Evolutionary conservation across 306 rosid species (phyloP).

Genomic region (Bauhinia variegata): DNA sequence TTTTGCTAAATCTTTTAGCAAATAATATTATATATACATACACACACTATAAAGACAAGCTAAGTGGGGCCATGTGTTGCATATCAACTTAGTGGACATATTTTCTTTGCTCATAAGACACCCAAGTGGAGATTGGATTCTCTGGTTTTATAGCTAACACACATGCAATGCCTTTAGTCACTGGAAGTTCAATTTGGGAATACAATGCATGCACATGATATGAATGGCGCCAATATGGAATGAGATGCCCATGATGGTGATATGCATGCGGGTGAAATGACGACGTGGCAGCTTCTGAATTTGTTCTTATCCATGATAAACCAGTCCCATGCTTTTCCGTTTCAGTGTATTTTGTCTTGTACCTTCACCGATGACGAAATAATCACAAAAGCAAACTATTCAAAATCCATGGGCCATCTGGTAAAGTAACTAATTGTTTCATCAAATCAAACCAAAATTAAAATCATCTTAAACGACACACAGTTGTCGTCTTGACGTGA

Average conservation of each 20-base stretch:
- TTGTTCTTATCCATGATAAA: constrained; percentile 44
- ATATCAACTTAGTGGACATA: background rate
- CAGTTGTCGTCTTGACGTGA: constrained; percentile 23
- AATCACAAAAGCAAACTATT: background rate
- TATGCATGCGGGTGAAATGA: constrained; percentile 29
- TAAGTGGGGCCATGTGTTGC: constrained; percentile 47
- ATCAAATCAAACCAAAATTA: too few species aligned
- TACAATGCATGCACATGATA: background rate
- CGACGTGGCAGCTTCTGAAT: constrained; percentile 41
- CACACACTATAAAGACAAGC: constrained; percentile 30
- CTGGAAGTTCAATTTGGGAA: background rate
- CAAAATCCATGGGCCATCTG: background rate
- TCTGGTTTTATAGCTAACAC: constrained; percentile 30
- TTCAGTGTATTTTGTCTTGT: constrained; percentile 38
- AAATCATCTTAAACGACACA: too few species aligned
- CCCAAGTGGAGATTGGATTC: constrained; percentile 51
- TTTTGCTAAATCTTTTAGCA: too few species aligned
- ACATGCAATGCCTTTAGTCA: background rate
- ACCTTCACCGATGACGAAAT: constrained; percentile 8
- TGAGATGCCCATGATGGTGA: constrained; percentile 23
- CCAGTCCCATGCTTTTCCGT: constrained; percentile 45
- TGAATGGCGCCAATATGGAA: background rate
- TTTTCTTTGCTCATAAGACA: too few species aligned
- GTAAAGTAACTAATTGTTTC: constrained; percentile 17
- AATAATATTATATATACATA: too few species aligned